Base-by-base conservation (phyloP, 192 early-diverging fungal species). In the Rhizophagus clarus region DNA sequence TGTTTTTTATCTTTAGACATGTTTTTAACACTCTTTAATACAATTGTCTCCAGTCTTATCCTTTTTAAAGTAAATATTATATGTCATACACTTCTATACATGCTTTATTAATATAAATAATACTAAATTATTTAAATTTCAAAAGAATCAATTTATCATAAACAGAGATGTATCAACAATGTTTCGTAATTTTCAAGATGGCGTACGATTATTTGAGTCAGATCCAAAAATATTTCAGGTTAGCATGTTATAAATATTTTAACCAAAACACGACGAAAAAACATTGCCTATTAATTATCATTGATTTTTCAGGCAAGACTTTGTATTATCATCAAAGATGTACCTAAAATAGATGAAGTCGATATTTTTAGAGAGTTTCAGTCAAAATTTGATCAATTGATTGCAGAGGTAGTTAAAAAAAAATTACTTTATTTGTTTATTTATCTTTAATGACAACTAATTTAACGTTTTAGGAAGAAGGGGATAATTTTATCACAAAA, bases 151-250 rank as follows among this genome's bases (percentile, higher is more conserved):
- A 26, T 80, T 80, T 61, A 17, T 61, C 10, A 61, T 80, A n/a
- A 75, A 66, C 20, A 17, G 79, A 75, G 79, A 81, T 45, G 68
- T 81, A 22, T 81, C 80, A 4, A 12, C 61, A 29, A 81, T 81
- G 80, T 81, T 81, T 70, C 73, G 77, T 42, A 56, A 63, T 22
- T 81, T 76, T 63, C 80, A 81, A 56, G 80, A 69, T 51, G 63
- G 77, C 1, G 61, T 47, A 9, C 22, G 2, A 4, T 78, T 62
- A 24, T 78, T 78, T 29, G 45, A 56, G 4, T n/a, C 47, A 22
- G 62, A 78, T 69, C 45, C 63, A 56, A 61, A 78, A 10, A 69
- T 78, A 28, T 78, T 78, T 51, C 77, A 78, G 77, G 77, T n/a
- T 78, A 29, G 24, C 11, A 60, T 24, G 1, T 2, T 28, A 9